Evolutionary conservation across 2,329 filamentous ascomycete genomes (phyloP), one percentile per base, ranked within the genome.

Genomic region (Tolypocladium amazonense): DNA sequence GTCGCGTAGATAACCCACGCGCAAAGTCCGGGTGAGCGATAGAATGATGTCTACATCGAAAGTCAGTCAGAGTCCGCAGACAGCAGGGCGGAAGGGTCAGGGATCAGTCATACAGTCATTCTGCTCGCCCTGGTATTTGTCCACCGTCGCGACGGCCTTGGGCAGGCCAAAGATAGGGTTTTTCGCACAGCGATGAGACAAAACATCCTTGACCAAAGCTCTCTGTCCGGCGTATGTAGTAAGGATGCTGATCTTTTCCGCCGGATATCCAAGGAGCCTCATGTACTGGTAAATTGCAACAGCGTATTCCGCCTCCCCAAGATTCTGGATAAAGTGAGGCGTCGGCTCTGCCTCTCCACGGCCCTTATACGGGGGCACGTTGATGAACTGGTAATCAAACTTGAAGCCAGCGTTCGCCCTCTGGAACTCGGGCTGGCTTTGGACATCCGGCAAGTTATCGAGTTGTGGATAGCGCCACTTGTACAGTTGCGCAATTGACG

Each of bases 61-160:
- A n/a, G 54, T 23, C 59, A 39, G 60, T 72, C 61, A 73, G 68
- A 33, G 60, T 71, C 61, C 72, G 67, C 59, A 25, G 20, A 59
- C 53, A n/a, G 4, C 15, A 43, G 23, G 35, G 2, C 39, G 59
- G 60, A n/a, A 38, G 35, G 54, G 30, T 27, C 30, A 25, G 23
- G 35, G 41, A 33, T 25, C 37, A 45, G 59, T 85, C 89, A 81
- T 81, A 94, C 90, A 97, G 70, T 99, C 94, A 74, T 99, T 99
- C 75, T 99, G 94, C 79, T 99, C 94, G 72, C 94, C 95, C 77
- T 99, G 94, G 70, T 97, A 99, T 73, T 96, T 97, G 77, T 99
- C 94, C 63, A 99, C 93, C 6, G 95, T 99, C 4, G 90, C 92
- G 35, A 99, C 90, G 58, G 89, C 88, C 73, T 88, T 89, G 23